Base-by-base conservation (phyloP, 768 basidiomycete species). In the Boletus eberwhitei region DNA sequence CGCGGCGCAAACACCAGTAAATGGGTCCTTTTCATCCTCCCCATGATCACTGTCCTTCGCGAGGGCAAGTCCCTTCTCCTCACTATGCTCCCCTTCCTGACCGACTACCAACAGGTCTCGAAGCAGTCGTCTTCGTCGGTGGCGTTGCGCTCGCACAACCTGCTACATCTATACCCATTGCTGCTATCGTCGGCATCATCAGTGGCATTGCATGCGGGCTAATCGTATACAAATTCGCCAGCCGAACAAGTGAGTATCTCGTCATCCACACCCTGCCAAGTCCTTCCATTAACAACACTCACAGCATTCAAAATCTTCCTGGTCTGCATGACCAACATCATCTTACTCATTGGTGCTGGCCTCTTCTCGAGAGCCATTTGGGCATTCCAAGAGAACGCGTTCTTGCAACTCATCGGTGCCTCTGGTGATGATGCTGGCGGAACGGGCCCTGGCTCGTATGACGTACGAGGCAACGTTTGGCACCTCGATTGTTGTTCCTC, bases 281-380 rank as follows among this genome's bases (percentile, higher is more conserved):
- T 14, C 17, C 8, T 7, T 13, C 37, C 37, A 8, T 22, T 55
- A 19, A 45, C 26, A 21, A 31, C 16, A 9, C 22, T 11, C 9
- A 22, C 57, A 83, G 89, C 92, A 1, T 76, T 98, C 34, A 85
- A 82, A 34, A 74, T 93, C 59, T 98, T 98, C 86, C 80, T 99
- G 50, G 74, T 98, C 63, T 77, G 84, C 48, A 98, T 97, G 79
- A 96, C 96, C 48, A 91, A 91, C 76, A 73, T 98, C 59, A 76
- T 98, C 44, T 80, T 98, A 60, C 84, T 98, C 63, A 92, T 99
- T 71, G 96, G 96, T 26, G 87, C 96, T 0, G 96, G 96, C 16
- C 81, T 99, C 26, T 93, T 96, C 75, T 88, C 86, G 61, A 89
- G 83, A 71, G 79, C 86, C 4, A 77, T 92, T 21, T 84, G 85